Evolutionary conservation across 2,329 filamentous ascomycete species (phyloP).

Genomic region (Aurifilum marmelostoma): DNA sequence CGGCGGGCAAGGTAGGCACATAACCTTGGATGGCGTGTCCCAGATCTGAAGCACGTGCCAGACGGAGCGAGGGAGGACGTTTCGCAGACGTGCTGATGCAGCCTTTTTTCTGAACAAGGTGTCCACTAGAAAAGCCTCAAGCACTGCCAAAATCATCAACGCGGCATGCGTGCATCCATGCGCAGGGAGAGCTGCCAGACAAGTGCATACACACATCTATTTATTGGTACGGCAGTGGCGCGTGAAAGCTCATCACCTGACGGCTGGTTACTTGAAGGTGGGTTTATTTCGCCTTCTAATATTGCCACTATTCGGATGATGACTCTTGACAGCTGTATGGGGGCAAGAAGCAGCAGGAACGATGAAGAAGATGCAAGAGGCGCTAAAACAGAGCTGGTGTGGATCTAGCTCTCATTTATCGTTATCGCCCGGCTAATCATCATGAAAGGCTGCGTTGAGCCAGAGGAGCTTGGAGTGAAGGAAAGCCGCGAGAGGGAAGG

Average conservation of each 20-base stretch:
- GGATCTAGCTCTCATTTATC: neutral
- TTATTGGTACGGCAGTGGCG: neutral
- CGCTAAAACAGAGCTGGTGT: neutral
- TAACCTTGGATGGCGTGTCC: neutral
- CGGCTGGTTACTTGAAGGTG: neutral
- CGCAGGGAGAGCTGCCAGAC: neutral
- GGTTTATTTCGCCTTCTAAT: too few relatives aligned
- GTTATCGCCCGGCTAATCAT: neutral
- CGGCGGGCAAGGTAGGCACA: neutral
- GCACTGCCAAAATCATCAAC: neutral
- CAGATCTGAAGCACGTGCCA: constrained; percentile 19
- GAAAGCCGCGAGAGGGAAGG: neutral
- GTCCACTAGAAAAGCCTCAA: neutral
- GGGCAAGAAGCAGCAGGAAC: neutral
- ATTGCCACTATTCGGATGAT: constrained; percentile 6
- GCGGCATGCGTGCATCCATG: neutral
- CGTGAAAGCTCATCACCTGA: neutral
- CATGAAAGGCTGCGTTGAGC: neutral
- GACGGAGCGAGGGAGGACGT: constrained; percentile 9
- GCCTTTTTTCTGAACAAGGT: neutral
- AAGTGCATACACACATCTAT: neutral
- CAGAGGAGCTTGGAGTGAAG: neutral
- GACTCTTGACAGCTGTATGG: neutral
- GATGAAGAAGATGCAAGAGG: constrained; percentile 1
- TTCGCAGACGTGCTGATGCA: neutral